Evolutionary conservation across 164 flowering plant species (phyloP), one percentile per base, ranked within the genome.

Genomic region (Nymphaea colorata): DNA sequence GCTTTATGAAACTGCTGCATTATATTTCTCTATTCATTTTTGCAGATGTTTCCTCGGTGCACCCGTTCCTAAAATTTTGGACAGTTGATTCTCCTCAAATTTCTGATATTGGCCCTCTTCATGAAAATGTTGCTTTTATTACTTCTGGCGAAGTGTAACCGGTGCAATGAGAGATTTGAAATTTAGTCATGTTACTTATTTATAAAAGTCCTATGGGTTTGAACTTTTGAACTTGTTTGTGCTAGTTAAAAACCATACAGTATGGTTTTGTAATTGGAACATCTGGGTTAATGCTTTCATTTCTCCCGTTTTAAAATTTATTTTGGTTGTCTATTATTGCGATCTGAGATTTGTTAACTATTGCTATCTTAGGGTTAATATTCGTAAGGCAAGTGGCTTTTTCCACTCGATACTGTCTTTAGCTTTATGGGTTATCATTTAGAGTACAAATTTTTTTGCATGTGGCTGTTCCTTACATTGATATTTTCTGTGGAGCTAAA

Each of bases 51-150:
- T 74, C 62, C 67, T 74, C 74, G 73, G 76, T 83, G 82, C 79
- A 71, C 77, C 82, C 75, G 69, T 75, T 67, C 76, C 53, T 78
- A 81, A 76, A 67, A 68, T 78, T 68, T 72, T 79, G 82, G 76
- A 75, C 79, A 77, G 88, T 73, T 82, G 88, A 78, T 78, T 80
- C 79, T 77, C 80, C 84, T 81, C 82, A 84, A 76, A 83, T 79
- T 78, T 81, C 81, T 76, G 76, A 68, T 57, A 51, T 66, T 64
- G 81, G 79, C 84, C 64, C 17, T 61, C 64, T 17, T 81, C 75
- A 69, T 82, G 82, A 77, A 78, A 83, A 71, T 43, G 73, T 44
- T 72, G 68, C 72, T 73, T 79, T 78, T 76, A 61, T 72, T 44
- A 10, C 70, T 72, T 79, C 42, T 43, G 68, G 71, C 76, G 79